Conservation (phyloP, 176 grass and related monocot genomes). For the Melocanna baccifera region DNA sequence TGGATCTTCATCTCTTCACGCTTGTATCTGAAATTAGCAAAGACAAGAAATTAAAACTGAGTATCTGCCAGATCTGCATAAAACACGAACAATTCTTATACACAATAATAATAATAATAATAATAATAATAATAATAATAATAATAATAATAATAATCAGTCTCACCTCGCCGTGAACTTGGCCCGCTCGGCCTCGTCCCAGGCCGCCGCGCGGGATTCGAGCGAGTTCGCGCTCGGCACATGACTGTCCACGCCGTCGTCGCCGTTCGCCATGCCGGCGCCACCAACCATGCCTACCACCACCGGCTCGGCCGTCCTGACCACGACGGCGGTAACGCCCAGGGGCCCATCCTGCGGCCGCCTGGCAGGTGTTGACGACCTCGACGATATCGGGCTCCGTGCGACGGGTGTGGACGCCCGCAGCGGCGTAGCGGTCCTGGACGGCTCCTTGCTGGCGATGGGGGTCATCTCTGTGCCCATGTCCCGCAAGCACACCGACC, state of each 20-base stretch:
- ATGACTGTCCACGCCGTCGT: not conserved
- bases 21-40: slow-evolving; percentile 57
- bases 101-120: too few relatives aligned
- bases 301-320: not conserved
- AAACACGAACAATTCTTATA: not conserved
- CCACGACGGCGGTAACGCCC: not conserved
- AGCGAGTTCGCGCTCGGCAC: slow-evolving; percentile 34
- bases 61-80: not conserved
- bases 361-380: slow-evolving; percentile 60
- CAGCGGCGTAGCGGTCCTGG: slow-evolving; percentile 75
- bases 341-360: slow-evolving; percentile 25
- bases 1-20: slow-evolving; percentile 88
- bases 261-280: slow-evolving; percentile 7
- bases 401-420: slow-evolving; percentile 72
- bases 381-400: slow-evolving; percentile 66
- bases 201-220: slow-evolving; percentile 67
- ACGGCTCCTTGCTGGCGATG: slow-evolving; percentile 97
- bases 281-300: not conserved
- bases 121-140: too few relatives aligned
- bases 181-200: slow-evolving; percentile 81
- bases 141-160: too few relatives aligned
- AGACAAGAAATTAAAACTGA: not conserved
- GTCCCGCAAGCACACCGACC: slow-evolving; percentile 74
- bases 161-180: slow-evolving; percentile 82
- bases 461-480: slow-evolving; percentile 99